Base-by-base conservation (phyloP, 2,329 filamentous ascomycete genomes). In the Ophiostoma fasciatum region DNA sequence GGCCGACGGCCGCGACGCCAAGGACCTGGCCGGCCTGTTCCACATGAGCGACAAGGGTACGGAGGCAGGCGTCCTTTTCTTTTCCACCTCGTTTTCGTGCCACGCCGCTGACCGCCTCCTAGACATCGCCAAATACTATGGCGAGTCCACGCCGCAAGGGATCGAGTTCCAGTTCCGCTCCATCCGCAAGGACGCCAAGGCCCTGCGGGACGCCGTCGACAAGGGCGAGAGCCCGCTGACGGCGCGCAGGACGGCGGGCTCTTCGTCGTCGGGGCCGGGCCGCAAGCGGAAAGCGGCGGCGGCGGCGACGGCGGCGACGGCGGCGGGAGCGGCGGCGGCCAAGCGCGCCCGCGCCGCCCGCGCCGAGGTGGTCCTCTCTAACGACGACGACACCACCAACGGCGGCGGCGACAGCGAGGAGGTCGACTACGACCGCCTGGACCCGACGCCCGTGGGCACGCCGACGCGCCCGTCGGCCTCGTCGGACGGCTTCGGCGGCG, bases 121-220 rank as follows among this genome's bases (percentile, higher is more conserved):
- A 76, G 71, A 72, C 29, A 74, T 76, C 34, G 63, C 67, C 41
- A 68, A 64, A 41, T 66, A 68, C 51, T 76, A 71, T 43, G 71
- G 71, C 19, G 68, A 71, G 38, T 71, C 66, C 4, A 77, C 71
- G 0, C 49, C 59, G 0, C 62, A 62, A 15, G 72, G 72, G 8
- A 63, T 76, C n/a, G 62, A 66, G 44, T 77, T 71, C 49, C 71
- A 75, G 46, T 74, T 77, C 47, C 63, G 71, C 1, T 42, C 50
- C 18, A 64, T 75, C 53, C 73, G 71, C 51, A 58, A 57, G 25
- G 59, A 71, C 21, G 70, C 64, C 21, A 61, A 66, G 27, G 53
- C 51, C 3, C 61, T 74, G 30, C 56, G 59, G 28, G 47, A 55
- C 3, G 61, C 62, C 3, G 58, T 61, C n/a, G 52, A 56, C 17